A percentile compares a stretch with the other conserved stretches of the same genome.
phyloP scores from a whole-genome alignment of 805 yeast genomes.

The Clavispora santaluciae region DNA sequence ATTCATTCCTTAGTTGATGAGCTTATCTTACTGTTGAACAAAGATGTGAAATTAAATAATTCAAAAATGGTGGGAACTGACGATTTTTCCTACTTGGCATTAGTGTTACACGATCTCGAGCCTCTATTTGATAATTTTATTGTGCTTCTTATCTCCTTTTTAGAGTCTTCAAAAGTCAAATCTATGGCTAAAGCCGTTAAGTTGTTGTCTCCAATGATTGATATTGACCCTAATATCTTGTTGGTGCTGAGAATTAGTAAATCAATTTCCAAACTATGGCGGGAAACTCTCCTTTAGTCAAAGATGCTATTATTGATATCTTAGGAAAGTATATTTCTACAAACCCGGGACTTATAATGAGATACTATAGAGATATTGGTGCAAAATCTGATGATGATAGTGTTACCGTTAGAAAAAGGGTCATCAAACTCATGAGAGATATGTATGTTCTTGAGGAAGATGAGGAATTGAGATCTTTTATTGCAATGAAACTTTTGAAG shows the following conservation, averaged over 20 bases:
- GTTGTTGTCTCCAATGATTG: constrained; percentile 51
- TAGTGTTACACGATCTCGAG: constrained; percentile 5
- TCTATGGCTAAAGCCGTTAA: constrained; percentile 55
- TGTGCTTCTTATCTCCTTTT: constrained; percentile 35
- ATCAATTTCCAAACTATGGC: constrained; percentile 47
- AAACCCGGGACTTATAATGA: constrained; percentile 42
- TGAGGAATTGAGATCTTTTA: constrained; percentile 29
- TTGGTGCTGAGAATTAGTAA: constrained; percentile 45
- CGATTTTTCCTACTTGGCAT: neutral
- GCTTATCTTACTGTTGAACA: neutral
- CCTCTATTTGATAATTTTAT: constrained; percentile 42
- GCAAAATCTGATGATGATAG: constrained; percentile 55
- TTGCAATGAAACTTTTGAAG: constrained; percentile 49
- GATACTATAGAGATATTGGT: constrained; percentile 47
- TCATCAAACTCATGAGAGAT: constrained; percentile 45
- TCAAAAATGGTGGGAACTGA: too few species aligned
- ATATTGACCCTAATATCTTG: constrained; percentile 49
- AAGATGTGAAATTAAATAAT: neutral
- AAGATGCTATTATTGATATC: constrained; percentile 72
- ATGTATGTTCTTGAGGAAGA: constrained; percentile 40
- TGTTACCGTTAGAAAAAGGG: constrained; percentile 58
- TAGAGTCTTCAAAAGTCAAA: constrained; percentile 30
- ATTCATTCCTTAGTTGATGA: constrained; percentile 4
- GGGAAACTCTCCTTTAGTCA: constrained; percentile 65
- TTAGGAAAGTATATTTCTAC: constrained; percentile 44